Evolutionary conservation across 345 rosid genomes (phyloP).

Genomic region (Euclidium syriacum): DNA sequence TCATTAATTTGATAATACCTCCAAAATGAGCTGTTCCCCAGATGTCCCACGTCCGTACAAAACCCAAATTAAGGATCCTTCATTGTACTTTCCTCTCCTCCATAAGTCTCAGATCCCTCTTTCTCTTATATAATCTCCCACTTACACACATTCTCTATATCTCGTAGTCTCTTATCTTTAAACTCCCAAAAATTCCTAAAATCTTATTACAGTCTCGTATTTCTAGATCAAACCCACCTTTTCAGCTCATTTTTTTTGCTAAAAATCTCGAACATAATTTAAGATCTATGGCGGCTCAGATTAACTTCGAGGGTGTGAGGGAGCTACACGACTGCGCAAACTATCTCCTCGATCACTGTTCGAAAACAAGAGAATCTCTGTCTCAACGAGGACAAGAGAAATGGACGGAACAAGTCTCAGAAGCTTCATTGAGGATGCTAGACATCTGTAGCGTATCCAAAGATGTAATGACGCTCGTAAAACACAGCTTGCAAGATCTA

Average conservation of each 20-base stretch:
- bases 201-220: not conserved
- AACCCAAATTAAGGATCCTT: conserved; percentile 28
- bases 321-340: conserved; percentile 71
- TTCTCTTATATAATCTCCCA: not conserved
- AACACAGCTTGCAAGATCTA: conserved; percentile 52
- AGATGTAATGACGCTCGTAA: conserved; percentile 57
- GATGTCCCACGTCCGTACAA: conserved; percentile 43
- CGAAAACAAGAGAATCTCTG: conserved; percentile 41
- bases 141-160: conserved; percentile 8
- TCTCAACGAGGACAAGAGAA: conserved; percentile 41
- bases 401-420: conserved; percentile 54
- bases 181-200: not conserved
- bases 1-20: conserved; percentile 11
- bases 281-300: conserved; percentile 34
- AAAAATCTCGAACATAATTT: not conserved
- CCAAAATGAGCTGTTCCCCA: conserved; percentile 39
- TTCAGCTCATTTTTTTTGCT: not conserved
- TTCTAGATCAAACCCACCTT: not conserved
- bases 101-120: conserved; percentile 21
- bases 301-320: conserved; percentile 53
- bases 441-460: conserved; percentile 55
- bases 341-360: conserved; percentile 60
- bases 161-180: not conserved
- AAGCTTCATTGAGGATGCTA: conserved; percentile 63
- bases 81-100: conserved; percentile 37